phyloP scores from a whole-genome alignment of 2,329 filamentous ascomycete genomes.

The Chrysosporium queenslandicum region DNA sequence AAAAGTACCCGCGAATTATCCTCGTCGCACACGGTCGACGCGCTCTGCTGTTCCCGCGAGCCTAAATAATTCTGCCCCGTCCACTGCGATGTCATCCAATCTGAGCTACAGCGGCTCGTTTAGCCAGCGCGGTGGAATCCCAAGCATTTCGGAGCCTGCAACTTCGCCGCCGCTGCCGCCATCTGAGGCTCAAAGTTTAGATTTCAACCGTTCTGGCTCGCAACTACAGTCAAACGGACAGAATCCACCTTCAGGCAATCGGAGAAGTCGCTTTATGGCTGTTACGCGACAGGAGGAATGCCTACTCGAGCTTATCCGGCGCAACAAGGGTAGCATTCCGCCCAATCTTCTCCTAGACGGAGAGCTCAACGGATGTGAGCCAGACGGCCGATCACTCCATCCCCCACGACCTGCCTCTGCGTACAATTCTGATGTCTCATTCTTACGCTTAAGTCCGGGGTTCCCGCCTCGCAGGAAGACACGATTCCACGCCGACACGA shows the following conservation, averaged over 20 bases:
- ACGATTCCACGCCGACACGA: constrained; percentile 22
- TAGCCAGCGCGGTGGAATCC: constrained; percentile 24
- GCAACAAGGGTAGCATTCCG: constrained; percentile 40
- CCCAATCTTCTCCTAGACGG: constrained; percentile 30
- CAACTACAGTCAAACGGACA: constrained; percentile 21
- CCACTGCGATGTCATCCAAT: constrained; percentile 23
- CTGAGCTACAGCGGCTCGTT: constrained; percentile 22
- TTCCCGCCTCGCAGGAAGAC: constrained; percentile 21
- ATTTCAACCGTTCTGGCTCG: constrained; percentile 7
- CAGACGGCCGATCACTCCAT: constrained; percentile 12
- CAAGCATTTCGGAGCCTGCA: constrained; percentile 29
- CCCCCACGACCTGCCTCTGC: constrained; percentile 11
- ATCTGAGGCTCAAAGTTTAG: constrained; percentile 20
- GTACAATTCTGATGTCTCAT: constrained; percentile 32
- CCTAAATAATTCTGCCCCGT: constrained; percentile 24
- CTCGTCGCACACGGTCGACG: constrained; percentile 21
- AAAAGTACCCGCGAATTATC: constrained; percentile 23
- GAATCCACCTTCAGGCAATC: constrained; percentile 19
- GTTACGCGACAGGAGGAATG: constrained; percentile 46
- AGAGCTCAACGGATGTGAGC: constrained; percentile 11
- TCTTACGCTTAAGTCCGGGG: constrained; percentile 31
- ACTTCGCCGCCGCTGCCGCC: constrained; percentile 13
- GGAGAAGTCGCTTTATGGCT: constrained; percentile 41
- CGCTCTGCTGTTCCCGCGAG: constrained; percentile 17
- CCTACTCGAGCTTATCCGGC: constrained; percentile 42